A percentile compares a stretch with the other conserved stretches of the same genome.
Conservation (phyloP, 129 eudicot genomes). For the Deinandra increscens region DNA sequence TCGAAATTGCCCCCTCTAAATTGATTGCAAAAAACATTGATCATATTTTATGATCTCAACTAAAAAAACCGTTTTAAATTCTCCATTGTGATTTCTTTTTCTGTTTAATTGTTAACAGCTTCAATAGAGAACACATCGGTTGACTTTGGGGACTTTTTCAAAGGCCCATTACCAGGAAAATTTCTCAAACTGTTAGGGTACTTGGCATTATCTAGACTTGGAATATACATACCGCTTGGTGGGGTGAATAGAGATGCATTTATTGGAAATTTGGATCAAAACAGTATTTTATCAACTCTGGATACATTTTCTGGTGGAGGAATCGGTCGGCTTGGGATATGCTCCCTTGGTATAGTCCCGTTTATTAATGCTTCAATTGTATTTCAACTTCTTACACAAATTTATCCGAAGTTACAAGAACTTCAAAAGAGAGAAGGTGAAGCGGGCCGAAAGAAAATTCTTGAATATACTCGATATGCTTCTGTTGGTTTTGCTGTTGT, state of each 20-base stretch:
- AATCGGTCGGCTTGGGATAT: constrained; percentile 92
- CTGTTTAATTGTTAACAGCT: constrained; percentile 56
- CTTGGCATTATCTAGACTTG: constrained; percentile 90
- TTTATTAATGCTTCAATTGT: constrained; percentile 97
- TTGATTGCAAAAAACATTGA: not conserved
- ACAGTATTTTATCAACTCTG: constrained; percentile 77
- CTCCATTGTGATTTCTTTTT: constrained; percentile 30
- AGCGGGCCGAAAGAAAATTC: constrained; percentile 92
- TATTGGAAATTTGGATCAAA: constrained; percentile 86
- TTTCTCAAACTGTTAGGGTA: constrained; percentile 86
- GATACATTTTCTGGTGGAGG: constrained; percentile 99
- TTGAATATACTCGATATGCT: constrained; percentile 95
- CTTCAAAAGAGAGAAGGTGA: constrained; percentile 97
- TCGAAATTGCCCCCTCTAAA: not conserved
- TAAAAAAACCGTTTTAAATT: constrained; percentile 20
- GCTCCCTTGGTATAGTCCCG: constrained; percentile 98
- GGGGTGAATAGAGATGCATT: constrained; percentile 98
- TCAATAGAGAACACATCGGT: constrained; percentile 96
- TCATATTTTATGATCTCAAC: not conserved
- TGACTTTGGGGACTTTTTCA: constrained; percentile 96
- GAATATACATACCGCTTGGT: constrained; percentile 96
- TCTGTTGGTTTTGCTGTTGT: constrained; percentile 98
- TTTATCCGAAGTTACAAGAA: constrained; percentile 97
- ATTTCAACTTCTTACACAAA: constrained; percentile 90
- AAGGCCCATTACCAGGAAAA: constrained; percentile 96